Base-by-base conservation (phyloP, 2,329 filamentous ascomycete genomes). In the Pseudogymnoascus sp. region DNA sequence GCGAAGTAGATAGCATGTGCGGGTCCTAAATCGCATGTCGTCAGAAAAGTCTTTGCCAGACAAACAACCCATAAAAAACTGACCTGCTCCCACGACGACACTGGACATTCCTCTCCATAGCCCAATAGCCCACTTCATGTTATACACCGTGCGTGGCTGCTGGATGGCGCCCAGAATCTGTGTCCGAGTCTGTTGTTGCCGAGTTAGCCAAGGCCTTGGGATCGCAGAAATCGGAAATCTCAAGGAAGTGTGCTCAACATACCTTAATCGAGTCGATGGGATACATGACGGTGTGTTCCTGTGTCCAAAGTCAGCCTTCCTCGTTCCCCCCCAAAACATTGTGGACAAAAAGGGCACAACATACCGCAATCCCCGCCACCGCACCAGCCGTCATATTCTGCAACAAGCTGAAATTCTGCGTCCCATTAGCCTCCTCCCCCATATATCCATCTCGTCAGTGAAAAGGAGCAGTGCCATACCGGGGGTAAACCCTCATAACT, bases 221-320 rank as follows among this genome's bases (percentile, higher is more conserved):
- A n/a, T n/a, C n/a, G n/a, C n/a, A 41, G 38, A 41, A 7, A 39
- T 2, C 5, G 17, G 9, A 25, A 42, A 21, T 25, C 15, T n/a
- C 21, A 21, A n/a, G n/a, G n/a, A n/a, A n/a, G n/a, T n/a, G 21
- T 44, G 41, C 21, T 17, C 17, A 27, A n/a, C n/a, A 61, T 60
- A 97, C 94, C 89, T 99, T 99, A 74, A 99, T 89, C 69, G 96
- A 86, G 79, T 99, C 94, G 73, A 99, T 90, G 17, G 94, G 94
- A 74, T 99, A 99, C 94, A 99, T 97, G 71, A 96, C 92, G 64
- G 93, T 95, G 77, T 97, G 93, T 79, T 97, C 93, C 92, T 97
- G 61, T 61, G 25, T 55, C 12, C 1, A 31, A 60, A 27, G 62
- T 70, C 63, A 68, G 65, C 63, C 44, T 62, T 9, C 58, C 63